Conservation (phyloP, 2,329 filamentous ascomycete genomes). For the Byssoonygena ceratinophila region DNA sequence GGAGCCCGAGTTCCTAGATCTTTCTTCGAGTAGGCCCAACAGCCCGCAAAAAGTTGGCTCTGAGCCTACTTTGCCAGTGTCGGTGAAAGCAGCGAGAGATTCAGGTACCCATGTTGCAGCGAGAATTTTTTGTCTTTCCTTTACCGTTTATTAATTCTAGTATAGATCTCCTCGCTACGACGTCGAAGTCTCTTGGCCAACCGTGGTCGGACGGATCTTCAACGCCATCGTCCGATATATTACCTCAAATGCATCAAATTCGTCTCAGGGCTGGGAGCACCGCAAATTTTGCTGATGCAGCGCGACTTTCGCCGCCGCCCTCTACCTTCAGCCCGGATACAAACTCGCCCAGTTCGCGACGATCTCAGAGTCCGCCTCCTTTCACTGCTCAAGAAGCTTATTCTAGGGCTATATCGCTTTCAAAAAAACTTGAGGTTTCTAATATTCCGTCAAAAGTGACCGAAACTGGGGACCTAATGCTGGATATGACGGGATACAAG, state of each 20-base stretch:
- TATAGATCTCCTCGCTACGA: background rate
- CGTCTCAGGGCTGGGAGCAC: constrained; percentile 6
- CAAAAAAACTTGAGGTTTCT: constrained; percentile 73
- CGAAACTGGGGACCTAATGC: constrained; percentile 84
- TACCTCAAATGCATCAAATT: background rate
- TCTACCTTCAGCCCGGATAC: background rate
- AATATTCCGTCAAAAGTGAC: constrained; percentile 93
- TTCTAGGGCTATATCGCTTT: constrained; percentile 70
- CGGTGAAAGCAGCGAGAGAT: constrained; percentile 32
- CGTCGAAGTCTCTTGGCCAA: background rate
- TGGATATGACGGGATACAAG: constrained; percentile 97
- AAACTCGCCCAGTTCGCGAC: constrained; percentile 18
- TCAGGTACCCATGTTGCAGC: constrained; percentile 22
- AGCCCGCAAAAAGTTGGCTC: constrained; percentile 1
- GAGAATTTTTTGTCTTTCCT: background rate
- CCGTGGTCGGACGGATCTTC: constrained; percentile 3
- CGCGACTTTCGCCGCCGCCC: constrained; percentile 2
- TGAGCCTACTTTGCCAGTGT: constrained; percentile 16
- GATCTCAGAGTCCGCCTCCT: constrained; percentile 68
- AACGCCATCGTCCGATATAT: background rate
- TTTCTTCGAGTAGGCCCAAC: constrained; percentile 23
- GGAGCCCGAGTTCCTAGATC: constrained; percentile 43
- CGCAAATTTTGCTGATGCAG: constrained; percentile 2
- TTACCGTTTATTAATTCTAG: background rate
- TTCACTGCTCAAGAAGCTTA: constrained; percentile 64